Evolutionary conservation across 345 rosid genomes (phyloP).

Genomic region (Eutrema heterophyllum): DNA sequence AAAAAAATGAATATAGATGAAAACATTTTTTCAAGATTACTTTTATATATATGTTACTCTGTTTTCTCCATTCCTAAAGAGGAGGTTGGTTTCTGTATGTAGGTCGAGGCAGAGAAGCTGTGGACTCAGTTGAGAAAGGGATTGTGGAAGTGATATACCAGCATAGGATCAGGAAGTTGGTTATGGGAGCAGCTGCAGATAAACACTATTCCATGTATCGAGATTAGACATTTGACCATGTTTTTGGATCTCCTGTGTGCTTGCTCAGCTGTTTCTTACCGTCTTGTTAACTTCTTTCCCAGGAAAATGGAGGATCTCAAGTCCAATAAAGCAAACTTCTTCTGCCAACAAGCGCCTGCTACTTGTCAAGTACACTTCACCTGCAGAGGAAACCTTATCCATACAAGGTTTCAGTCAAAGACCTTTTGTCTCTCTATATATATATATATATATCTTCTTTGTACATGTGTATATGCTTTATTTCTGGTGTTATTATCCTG

Average conservation of each 20-base stretch:
- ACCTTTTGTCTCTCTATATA: not conserved
- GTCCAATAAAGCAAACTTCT: conserved; percentile 65
- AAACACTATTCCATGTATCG: too few species aligned
- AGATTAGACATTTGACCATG: too few species aligned
- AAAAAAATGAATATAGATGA: too few species aligned
- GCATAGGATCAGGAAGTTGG: conserved; percentile 57
- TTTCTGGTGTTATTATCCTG: not conserved
- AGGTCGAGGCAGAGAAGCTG: conserved; percentile 67
- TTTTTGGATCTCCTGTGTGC: too few species aligned
- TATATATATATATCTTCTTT: too few species aligned
- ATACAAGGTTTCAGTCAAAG: conserved; percentile 42
- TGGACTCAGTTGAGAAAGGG: conserved; percentile 57
- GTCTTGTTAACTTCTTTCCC: conserved; percentile 13
- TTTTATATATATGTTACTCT: not conserved
- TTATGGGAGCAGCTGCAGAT: conserved; percentile 87
- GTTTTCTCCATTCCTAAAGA: not conserved
- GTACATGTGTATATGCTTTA: conserved; percentile 4
- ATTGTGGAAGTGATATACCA: conserved; percentile 48
- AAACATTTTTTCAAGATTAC: too few species aligned
- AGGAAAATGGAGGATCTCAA: conserved; percentile 58
- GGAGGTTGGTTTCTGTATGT: conserved; percentile 3
- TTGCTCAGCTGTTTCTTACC: too few species aligned
- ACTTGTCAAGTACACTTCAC: conserved; percentile 67
- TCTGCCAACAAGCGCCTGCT: conserved; percentile 48
- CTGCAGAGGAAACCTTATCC: conserved; percentile 58